These are phyloP conservation scores for Trichoderma lentiforme DNA, from an alignment of 2,329 filamentous ascomycete species.

Conservation along the genomic window DNA sequence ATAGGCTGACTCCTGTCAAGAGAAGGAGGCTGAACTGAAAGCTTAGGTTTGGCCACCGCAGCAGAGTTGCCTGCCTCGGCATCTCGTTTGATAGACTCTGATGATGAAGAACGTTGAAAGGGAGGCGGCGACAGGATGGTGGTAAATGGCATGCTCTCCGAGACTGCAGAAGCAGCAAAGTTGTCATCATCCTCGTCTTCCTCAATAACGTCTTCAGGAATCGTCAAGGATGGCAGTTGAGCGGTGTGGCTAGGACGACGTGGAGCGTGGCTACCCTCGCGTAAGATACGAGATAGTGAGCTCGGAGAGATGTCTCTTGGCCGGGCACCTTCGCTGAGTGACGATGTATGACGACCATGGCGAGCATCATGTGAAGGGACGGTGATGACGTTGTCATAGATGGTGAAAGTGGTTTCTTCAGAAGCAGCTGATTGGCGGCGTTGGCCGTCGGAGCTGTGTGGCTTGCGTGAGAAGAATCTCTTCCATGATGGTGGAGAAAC, in stretches of 20 bases:
- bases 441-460: slow-evolving; percentile 29
- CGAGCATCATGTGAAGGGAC: slow-evolving; percentile 24
- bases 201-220: slow-evolving; percentile 40
- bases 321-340: slow-evolving; percentile 39
- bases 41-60: background rate
- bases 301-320: slow-evolving; percentile 55
- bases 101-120: slow-evolving; percentile 36
- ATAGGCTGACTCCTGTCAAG: background rate
- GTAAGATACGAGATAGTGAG: slow-evolving; percentile 50
- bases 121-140: slow-evolving; percentile 54
- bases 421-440: background rate
- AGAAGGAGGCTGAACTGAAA: background rate
- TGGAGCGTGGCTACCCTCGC: slow-evolving; percentile 40
- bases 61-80: slow-evolving; percentile 19
- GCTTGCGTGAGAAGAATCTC: slow-evolving; percentile 48
- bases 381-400: slow-evolving; percentile 32
- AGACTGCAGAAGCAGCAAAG: slow-evolving; percentile 53
- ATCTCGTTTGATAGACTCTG: slow-evolving; percentile 28
- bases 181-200: slow-evolving; percentile 60
- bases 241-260: slow-evolving; percentile 27
- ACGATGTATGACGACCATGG: slow-evolving; percentile 7
- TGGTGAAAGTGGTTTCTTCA: slow-evolving; percentile 24
- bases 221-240: slow-evolving; percentile 32
- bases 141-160: slow-evolving; percentile 43
- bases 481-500: slow-evolving; percentile 52